phyloP scores from a whole-genome alignment of 768 basidiomycete species.

The Calocera cornea region DNA sequence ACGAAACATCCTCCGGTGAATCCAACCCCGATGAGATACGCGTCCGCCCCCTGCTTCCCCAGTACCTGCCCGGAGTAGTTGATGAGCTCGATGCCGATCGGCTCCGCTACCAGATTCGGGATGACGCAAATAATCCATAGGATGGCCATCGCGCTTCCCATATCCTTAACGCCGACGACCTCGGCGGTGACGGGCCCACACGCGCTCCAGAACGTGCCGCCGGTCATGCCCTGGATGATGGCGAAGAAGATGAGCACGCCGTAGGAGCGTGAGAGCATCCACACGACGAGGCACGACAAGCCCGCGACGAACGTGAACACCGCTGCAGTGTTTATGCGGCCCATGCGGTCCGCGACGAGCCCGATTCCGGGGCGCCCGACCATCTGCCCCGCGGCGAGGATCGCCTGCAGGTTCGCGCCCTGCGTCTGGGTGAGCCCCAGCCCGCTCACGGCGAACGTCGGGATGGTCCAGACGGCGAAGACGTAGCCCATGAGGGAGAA shows the following conservation, averaged over 20 bases:
- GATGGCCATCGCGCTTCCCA: conserved; percentile 11
- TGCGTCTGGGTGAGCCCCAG: conserved; percentile 21
- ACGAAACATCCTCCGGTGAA: conserved; percentile 15
- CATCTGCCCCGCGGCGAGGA: conserved; percentile 23
- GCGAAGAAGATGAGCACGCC: conserved; percentile 22
- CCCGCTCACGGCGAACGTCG: conserved; percentile 21
- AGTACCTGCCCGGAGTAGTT: conserved; percentile 10
- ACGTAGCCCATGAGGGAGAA: conserved; percentile 23
- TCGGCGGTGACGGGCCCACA: conserved; percentile 13
- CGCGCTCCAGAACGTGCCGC: conserved; percentile 15
- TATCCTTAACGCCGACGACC: conserved; percentile 13
- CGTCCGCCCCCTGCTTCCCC: conserved; percentile 5
- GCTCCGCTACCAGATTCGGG: conserved; percentile 8
- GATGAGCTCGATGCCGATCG: conserved; percentile 9
- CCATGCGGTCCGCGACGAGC: conserved; percentile 19
- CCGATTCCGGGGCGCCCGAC: conserved; percentile 22
- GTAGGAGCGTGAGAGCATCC: conserved; percentile 22
- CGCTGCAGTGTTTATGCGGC: conserved; percentile 22
- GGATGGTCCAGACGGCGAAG: conserved; percentile 21
- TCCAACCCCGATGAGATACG: conserved; percentile 12
- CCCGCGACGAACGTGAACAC: conserved; percentile 21
- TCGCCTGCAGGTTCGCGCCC: conserved; percentile 23
- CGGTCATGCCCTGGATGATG: conserved; percentile 16
- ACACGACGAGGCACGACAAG: conserved; percentile 20
- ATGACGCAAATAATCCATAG: conserved; percentile 7